These are phyloP conservation scores for Emericellopsis terricola DNA, from an alignment of 495 filamentous ascomycete genomes.

Conservation along the genomic window DNA sequence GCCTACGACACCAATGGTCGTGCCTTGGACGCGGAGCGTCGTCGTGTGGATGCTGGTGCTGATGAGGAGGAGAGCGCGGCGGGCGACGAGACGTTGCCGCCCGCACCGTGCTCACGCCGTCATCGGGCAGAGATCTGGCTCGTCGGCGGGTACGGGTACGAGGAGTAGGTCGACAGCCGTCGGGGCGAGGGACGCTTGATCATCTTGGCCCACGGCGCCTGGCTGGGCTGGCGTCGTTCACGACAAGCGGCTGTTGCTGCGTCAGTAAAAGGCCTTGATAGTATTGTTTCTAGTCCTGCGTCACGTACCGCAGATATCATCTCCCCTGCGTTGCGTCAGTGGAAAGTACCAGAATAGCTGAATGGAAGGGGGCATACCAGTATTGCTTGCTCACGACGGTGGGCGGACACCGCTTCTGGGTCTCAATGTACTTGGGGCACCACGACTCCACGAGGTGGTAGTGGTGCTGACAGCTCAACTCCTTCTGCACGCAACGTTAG, in stretches of 20 bases:
- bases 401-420: slow-evolving; percentile 1
- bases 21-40: no score
- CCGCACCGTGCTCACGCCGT: no score
- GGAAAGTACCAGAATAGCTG: neutral
- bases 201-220: slow-evolving; percentile 1
- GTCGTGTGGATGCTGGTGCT: no score
- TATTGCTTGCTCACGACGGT: slow-evolving; percentile 3
- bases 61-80: neutral
- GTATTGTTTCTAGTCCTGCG: neutral
- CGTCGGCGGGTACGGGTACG: neutral
- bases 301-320: slow-evolving; percentile 2
- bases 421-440: slow-evolving; percentile 3
- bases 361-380: neutral
- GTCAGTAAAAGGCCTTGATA: neutral
- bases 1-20: neutral
- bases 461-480: slow-evolving; percentile 3
- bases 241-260: slow-evolving; percentile 3
- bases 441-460: slow-evolving; percentile 3
- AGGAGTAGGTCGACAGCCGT: slow-evolving; percentile 18
- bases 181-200: slow-evolving; percentile 42
- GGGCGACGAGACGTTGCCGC: no score
- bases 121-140: neutral
- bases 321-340: neutral
- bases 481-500: slow-evolving; percentile 1
- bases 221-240: slow-evolving; percentile 1